Percentiles rank a stretch among this genome's conserved stretches.
These are phyloP conservation scores for Saccharomyces hybrid DNA, from an alignment of 1,139 yeast genomes.

Conservation along the genomic window DNA sequence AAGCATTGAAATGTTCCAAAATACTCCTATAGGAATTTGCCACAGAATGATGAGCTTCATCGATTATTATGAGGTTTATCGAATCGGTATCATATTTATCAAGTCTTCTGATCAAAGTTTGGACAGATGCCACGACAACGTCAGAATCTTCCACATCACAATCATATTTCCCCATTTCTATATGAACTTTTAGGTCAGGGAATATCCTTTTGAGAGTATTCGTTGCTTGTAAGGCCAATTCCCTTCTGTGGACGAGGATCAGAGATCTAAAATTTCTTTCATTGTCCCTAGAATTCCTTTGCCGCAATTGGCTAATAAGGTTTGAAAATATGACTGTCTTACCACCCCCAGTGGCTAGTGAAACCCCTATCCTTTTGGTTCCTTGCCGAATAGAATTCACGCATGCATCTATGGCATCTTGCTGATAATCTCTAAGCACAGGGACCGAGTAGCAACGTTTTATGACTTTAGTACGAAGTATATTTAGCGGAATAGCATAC, in stretches of 20 bases:
- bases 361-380: conserved; percentile 61
- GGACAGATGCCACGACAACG: conserved; percentile 72
- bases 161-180: conserved; percentile 57
- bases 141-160: conserved; percentile 39
- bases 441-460: neutral
- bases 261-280: conserved; percentile 34
- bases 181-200: conserved; percentile 49
- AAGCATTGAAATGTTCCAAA: conserved; percentile 51
- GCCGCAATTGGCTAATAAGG: conserved; percentile 43
- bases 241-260: conserved; percentile 76
- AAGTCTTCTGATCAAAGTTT: conserved; percentile 53
- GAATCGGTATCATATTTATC: conserved; percentile 46
- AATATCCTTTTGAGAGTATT: conserved; percentile 39
- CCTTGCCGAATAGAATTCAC: conserved; percentile 43
- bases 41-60: conserved; percentile 91
- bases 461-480: neutral
- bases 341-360: conserved; percentile 93
- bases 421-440: conserved; percentile 55
- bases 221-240: conserved; percentile 66
- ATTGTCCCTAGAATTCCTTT: conserved; percentile 36
- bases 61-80: conserved; percentile 63
- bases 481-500: neutral
- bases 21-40: conserved; percentile 59
- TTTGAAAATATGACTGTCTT: conserved; percentile 80
- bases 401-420: conserved; percentile 56